These are phyloP conservation scores for Patellifolia procumbens DNA, from an alignment of 179 eudicot genomes.

Conservation along the genomic window DNA sequence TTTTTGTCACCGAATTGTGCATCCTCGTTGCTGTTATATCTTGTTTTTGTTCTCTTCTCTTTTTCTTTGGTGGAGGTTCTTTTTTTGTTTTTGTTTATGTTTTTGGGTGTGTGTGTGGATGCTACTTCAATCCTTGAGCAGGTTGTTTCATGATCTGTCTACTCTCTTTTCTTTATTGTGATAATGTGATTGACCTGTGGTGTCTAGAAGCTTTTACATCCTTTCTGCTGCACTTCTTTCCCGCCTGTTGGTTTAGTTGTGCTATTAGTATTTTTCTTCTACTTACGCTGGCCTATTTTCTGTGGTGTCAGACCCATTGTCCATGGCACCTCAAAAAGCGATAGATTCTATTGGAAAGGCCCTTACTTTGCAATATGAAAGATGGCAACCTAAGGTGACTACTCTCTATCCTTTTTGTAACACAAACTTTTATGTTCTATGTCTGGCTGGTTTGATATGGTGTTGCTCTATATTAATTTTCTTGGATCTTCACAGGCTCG, in stretches of 20 bases:
- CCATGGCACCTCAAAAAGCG: conserved; percentile 95
- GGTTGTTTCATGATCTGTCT: background rate
- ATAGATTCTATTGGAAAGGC: conserved; percentile 91
- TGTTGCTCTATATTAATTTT: background rate
- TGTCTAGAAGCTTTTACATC: conserved; percentile 1
- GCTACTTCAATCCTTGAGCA: background rate
- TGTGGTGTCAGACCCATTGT: conserved; percentile 75
- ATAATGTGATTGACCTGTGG: conserved; percentile 11
- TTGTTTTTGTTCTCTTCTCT: background rate
- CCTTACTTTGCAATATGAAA: conserved; percentile 83
- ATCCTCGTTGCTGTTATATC: background rate
- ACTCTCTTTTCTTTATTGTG: background rate
- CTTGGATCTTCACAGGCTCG: conserved; percentile 61
- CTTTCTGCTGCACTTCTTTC: background rate
- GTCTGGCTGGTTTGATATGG: background rate
- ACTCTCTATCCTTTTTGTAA: background rate
- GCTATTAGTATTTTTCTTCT: conserved; percentile 5
- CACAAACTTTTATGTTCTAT: background rate
- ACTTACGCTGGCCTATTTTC: conserved; percentile 22
- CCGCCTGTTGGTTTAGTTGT: conserved; percentile 15
- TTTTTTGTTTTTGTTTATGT: background rate
- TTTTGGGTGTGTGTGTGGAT: no score
- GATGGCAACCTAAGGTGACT: conserved; percentile 97
- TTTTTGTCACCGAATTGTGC: no score
- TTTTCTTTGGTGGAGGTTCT: background rate